These are phyloP conservation scores for Choiromyces venosus DNA, from an alignment of 495 filamentous ascomycete species.

Conservation along the genomic window DNA sequence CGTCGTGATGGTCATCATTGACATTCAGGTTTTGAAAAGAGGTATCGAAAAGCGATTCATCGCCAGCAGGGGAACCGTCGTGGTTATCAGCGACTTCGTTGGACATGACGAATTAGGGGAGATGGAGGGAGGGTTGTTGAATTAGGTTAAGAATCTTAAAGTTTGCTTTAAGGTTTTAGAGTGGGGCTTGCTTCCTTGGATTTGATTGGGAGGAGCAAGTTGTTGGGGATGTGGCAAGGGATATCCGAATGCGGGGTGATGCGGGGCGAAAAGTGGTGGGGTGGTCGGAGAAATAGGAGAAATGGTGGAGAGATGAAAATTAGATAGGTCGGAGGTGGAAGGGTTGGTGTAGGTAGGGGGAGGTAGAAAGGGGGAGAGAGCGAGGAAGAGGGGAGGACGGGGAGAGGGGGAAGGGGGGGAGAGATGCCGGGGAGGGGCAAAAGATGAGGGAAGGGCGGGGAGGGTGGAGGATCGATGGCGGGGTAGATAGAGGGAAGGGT, in stretches of 20 bases:
- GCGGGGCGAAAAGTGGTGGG: conserved; percentile 24
- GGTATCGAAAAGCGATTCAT: conserved; percentile 38
- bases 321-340: background rate
- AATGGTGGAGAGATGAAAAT: conserved; percentile 2
- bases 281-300: conserved; percentile 5
- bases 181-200: conserved; percentile 7
- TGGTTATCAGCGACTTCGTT: conserved; percentile 26
- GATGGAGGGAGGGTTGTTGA: conserved; percentile 14
- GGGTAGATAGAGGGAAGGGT: background rate
- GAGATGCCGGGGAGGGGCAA: background rate
- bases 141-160: conserved; percentile 1
- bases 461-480: conserved; percentile 4
- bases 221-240: background rate
- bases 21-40: conserved; percentile 42
- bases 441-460: conserved; percentile 6
- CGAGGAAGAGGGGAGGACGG: background rate
- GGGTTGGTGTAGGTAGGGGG: conserved; percentile 17
- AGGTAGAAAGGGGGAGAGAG: conserved; percentile 4
- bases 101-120: conserved; percentile 35
- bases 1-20: conserved; percentile 37
- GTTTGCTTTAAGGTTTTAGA: conserved; percentile 22
- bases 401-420: conserved; percentile 5
- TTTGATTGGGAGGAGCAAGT: conserved; percentile 12
- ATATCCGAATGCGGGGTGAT: conserved; percentile 3
- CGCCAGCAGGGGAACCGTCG: conserved; percentile 27